phyloP scores from a whole-genome alignment of 2,329 filamentous ascomycete genomes.

The Pestalotiopsis sp. region DNA sequence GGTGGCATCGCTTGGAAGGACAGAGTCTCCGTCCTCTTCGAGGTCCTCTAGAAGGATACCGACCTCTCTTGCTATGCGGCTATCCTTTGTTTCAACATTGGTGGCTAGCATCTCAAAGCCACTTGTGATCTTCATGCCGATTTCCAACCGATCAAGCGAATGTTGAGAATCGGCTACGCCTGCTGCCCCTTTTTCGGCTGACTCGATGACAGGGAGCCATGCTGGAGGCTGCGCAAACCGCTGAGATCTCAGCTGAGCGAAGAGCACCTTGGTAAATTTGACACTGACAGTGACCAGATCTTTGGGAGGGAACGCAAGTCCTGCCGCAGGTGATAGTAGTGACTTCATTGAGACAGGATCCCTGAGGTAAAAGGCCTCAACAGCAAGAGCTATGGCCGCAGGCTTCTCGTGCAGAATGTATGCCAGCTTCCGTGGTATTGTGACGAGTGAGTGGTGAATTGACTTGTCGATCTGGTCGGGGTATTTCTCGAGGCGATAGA shows the following conservation, averaged over 20 bases:
- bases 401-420: conserved; percentile 77
- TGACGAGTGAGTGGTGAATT: conserved; percentile 74
- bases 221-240: conserved; percentile 68
- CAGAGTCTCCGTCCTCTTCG: conserved; percentile 66
- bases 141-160: conserved; percentile 52
- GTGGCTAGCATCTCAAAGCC: conserved; percentile 87
- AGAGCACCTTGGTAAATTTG: conserved; percentile 85
- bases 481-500: conserved; percentile 85
- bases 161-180: conserved; percentile 27
- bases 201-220: conserved; percentile 45
- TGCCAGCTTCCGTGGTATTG: conserved; percentile 80
- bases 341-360: conserved; percentile 77
- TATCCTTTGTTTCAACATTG: conserved; percentile 69
- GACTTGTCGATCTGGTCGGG: conserved; percentile 74
- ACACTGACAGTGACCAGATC: conserved; percentile 82
- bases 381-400: conserved; percentile 76
- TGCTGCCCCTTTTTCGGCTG: conserved; percentile 25
- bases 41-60: conserved; percentile 76
- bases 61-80: conserved; percentile 72
- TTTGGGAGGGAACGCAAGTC: conserved; percentile 69
- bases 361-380: conserved; percentile 91
- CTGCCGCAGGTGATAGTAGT: conserved; percentile 57
- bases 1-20: conserved; percentile 73
- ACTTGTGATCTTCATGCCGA: conserved; percentile 87
- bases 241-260: conserved; percentile 87